Evolutionary conservation across 139 green algal species (phyloP).

Genomic region (Zygnema circumcarinatum): DNA sequence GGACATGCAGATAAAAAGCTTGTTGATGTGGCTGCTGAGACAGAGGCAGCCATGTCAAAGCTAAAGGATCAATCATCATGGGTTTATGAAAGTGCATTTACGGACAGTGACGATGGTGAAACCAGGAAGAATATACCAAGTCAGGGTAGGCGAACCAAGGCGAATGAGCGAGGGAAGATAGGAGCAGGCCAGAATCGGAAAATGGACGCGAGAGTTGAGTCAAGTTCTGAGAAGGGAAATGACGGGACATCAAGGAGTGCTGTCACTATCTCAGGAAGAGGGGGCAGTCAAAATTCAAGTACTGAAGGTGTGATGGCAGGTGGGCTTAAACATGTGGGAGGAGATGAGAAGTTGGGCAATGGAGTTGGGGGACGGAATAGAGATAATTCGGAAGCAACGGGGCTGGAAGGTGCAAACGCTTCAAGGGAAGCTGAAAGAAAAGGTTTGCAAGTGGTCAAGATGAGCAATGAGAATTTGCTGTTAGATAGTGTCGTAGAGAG

Average conservation of each 20-base stretch:
- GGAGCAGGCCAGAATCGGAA: neutral
- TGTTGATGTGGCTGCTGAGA: constrained; percentile 30
- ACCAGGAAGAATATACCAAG: neutral
- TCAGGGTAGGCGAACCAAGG: neutral
- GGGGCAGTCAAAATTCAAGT: too few relatives aligned
- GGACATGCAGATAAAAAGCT: too few relatives aligned
- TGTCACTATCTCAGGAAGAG: too few relatives aligned
- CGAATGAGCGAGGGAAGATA: neutral
- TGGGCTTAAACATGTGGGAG: too few relatives aligned
- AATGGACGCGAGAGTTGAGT: neutral
- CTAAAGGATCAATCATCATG: constrained; percentile 1
- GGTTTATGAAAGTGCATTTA: constrained; percentile 47
- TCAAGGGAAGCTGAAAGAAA: too few relatives aligned
- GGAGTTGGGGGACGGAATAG: too few relatives aligned
- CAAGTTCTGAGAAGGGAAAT: neutral
- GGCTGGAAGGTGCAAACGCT: too few relatives aligned
- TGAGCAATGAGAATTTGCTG: too few relatives aligned
- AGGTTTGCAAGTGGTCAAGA: too few relatives aligned
- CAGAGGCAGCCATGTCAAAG: constrained; percentile 1
- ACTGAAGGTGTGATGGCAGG: too few relatives aligned
- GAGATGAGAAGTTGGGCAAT: too few relatives aligned
- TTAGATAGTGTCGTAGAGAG: neutral
- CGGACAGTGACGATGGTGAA: constrained; percentile 29
- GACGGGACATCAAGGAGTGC: neutral
- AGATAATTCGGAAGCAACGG: too few relatives aligned